Base-by-base conservation (phyloP, 352 stramenopile species). In the Lagenidium sp. region DNA sequence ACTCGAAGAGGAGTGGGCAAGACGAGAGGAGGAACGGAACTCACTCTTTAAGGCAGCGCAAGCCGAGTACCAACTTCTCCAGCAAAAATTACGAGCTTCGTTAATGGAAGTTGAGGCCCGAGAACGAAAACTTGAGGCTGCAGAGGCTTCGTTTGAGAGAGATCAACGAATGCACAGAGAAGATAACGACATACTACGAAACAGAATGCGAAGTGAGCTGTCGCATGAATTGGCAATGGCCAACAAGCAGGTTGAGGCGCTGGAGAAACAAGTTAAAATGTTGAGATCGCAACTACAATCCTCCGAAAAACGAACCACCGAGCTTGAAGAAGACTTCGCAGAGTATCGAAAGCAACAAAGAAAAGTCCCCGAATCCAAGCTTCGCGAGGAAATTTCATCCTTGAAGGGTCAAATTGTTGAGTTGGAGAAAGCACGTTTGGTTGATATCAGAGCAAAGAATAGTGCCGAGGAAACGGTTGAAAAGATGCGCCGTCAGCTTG, bases 1-100 rank as follows among this genome's bases (percentile, higher is more conserved):
- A 24, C 50, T 92, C 4, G 76, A 92, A 29, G 69, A 84, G 4
- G 76, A 89, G 47, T 89, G 79, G 79, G 79, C 76, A 10, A 60
- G 70, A 11, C 64, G 75, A 16, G 79, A 89, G 55, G 78, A 88
- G 58, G 78, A 91, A 36, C 60, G 76, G 8, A 83, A 60, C 34
- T 56, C 45, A 13, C 52, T 86, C 20, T 34, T 87, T 5, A 71
- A 63, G 5, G 37, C 53, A 1, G 60, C 78, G 0, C 79, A 87
- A 41, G 36, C 45, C 3, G 79, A 92, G 47, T 92, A 92, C 43
- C 63, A 85, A 36, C 60, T 60, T 2, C 59, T 91, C 4, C 75
- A 91, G 38, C 63, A 73, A 41, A 60, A 71, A 6, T 50, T 91
- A 20, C 63, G 73, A 1, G 56, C 56, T 6, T 80, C 78, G 0